Base-by-base conservation (phyloP, 2,329 filamentous ascomycete genomes). In the Aplosporella prunicola region DNA sequence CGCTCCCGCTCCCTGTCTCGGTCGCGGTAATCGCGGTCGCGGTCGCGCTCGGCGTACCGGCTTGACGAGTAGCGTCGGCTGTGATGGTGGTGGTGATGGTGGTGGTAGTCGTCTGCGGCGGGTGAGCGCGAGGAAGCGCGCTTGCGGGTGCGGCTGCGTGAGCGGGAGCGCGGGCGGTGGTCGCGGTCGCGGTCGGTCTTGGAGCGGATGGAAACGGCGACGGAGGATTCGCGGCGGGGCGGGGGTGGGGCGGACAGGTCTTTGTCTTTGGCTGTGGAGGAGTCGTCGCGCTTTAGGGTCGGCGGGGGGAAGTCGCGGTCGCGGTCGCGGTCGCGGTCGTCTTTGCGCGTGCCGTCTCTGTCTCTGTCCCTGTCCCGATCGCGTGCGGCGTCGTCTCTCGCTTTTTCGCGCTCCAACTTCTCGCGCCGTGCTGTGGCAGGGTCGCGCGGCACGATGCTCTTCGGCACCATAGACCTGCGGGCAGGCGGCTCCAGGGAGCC, bases 401-500 rank as follows among this genome's bases (percentile, higher is more conserved):
- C n/a, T n/a, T n/a, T n/a, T n/a, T n/a, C 47, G 26, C n/a, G 43
- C 24, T 57, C 55, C 2, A 52, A 45, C 26, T 50, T 58, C 9
- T 49, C 46, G n/a, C 56, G 44, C 20, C 53, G 50, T 18, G 48
- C 40, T 20, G 51, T 39, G 16, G 44, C 44, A 7, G 58, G 57
- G 24, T 60, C 56, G 23, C 36, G 36, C 3, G 40, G 36, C 3
- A 40, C 24, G 25, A 40, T 43, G 23, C 40, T 43, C 32, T 56
- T 50, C 5, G 57, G 55, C 1, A 57, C 53, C 32, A 60, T 48
- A 4, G 56, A 52, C 26, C 57, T 57, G 47, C 59, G 62, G 9
- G 54, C 54, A 13, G 60, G 58, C 24, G 58, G 57, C 35, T 62
- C 58, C 5, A 62, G 49, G 5, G 58, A 61, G 40, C 54, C 58